Conservation (phyloP, 2,329 filamentous ascomycete genomes). For the Sporothrix globosa region DNA sequence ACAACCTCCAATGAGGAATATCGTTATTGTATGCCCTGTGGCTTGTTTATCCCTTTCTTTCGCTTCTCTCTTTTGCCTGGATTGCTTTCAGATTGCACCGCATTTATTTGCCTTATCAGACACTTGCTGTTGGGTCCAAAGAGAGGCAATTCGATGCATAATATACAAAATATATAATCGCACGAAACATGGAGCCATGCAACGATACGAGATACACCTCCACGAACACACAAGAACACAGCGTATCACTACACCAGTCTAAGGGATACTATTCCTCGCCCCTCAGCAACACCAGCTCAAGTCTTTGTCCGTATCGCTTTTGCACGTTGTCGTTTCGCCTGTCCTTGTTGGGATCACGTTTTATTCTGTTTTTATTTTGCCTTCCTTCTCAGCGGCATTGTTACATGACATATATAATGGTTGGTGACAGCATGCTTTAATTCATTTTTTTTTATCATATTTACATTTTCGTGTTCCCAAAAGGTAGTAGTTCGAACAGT, state of each 20-base stretch:
- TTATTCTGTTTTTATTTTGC: background rate
- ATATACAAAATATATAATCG: background rate
- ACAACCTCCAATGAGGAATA: too few relatives aligned
- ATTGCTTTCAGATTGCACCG: background rate
- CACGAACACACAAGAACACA: background rate
- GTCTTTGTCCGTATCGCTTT: conserved; percentile 4
- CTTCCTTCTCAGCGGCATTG: background rate
- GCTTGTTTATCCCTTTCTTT: background rate
- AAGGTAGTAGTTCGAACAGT: too few relatives aligned
- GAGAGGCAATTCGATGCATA: conserved; percentile 3
- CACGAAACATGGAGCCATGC: background rate
- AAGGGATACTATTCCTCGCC: background rate
- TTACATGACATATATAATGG: background rate
- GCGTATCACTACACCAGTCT: conserved; percentile 2
- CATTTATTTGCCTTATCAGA: background rate
- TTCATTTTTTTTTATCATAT: background rate
- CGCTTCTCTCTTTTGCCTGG: background rate
- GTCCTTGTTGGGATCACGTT: background rate
- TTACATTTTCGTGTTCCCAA: background rate
- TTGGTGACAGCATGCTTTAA: background rate
- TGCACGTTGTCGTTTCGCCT: background rate
- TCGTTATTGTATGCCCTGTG: background rate
- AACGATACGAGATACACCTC: background rate
- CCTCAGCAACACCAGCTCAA: conserved; percentile 5
- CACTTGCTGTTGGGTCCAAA: conserved; percentile 4